Percentiles rank a stretch among this genome's conserved stretches.
Evolutionary conservation across 176 grass and related monocot genomes (phyloP).

Genomic region (Panicum miliaceum): DNA sequence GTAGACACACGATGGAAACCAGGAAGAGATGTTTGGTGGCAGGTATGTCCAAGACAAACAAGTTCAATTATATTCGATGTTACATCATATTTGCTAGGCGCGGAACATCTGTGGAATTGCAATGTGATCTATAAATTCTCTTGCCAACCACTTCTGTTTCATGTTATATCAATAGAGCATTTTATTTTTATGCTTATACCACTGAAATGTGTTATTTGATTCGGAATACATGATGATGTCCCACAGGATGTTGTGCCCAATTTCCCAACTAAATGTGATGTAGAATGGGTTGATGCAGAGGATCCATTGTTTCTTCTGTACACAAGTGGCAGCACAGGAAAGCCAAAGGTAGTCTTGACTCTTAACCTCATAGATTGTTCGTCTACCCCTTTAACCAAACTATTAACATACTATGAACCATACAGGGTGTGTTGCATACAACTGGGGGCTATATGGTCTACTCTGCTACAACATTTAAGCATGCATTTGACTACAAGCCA

Average conservation of each 20-base stretch:
- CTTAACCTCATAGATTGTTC: not conserved
- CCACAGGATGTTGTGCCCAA: constrained; percentile 76
- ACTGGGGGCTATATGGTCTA: constrained; percentile 99
- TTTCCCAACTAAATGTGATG: constrained; percentile 78
- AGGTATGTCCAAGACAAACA: constrained; percentile 53
- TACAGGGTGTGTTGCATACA: constrained; percentile 95
- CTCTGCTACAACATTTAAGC: constrained; percentile 92
- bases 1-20: constrained; percentile 74
- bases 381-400: not conserved
- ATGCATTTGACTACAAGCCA: constrained; percentile 97
- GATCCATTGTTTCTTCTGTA: constrained; percentile 98
- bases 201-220: not conserved
- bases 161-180: not conserved
- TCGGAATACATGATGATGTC: constrained; percentile 23
- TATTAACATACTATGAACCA: constrained; percentile 38
- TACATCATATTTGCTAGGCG: not conserved
- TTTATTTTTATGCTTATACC: not conserved
- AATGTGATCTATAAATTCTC: not conserved
- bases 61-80: constrained; percentile 17
- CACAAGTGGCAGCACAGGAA: constrained; percentile 98
- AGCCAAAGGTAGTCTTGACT: constrained; percentile 76
- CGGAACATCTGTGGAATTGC: not conserved
- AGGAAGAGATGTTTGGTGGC: constrained; percentile 95
- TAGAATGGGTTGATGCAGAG: constrained; percentile 99
- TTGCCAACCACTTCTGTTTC: not conserved